phyloP scores from a whole-genome alignment of 2,329 filamentous ascomycete genomes.

The Diaporthe destruens region DNA sequence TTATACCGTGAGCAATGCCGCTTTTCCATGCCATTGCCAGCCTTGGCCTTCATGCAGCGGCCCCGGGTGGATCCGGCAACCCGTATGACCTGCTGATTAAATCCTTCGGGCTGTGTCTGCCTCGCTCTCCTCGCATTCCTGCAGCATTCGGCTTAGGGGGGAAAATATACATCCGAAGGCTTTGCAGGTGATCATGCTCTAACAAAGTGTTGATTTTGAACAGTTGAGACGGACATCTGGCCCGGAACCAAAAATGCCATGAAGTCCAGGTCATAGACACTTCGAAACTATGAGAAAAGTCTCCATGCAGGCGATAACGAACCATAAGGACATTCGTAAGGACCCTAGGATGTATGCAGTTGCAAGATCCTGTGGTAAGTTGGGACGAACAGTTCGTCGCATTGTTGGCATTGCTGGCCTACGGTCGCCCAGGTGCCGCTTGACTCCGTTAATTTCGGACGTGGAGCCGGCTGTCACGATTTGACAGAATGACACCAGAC shows the following conservation, averaged over 20 bases:
- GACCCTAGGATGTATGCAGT: too few relatives aligned
- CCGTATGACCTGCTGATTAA: not conserved
- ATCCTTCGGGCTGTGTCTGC: not conserved
- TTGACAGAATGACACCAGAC: not conserved
- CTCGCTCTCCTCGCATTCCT: not conserved
- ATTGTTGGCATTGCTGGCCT: not conserved
- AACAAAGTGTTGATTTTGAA: too few relatives aligned
- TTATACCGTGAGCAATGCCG: not conserved
- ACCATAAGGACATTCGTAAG: not conserved
- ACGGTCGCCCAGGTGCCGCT: too few relatives aligned
- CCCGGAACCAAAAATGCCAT: not conserved
- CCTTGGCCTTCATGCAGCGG: conserved; percentile 25
- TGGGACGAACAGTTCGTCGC: not conserved
- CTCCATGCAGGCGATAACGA: not conserved
- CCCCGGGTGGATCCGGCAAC: not conserved
- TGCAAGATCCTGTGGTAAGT: not conserved
- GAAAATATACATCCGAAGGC: not conserved
- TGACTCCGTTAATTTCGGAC: conserved; percentile 11
- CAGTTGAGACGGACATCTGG: not conserved
- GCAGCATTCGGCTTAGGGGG: not conserved
- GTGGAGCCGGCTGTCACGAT: not conserved
- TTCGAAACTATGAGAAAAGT: not conserved
- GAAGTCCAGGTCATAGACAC: not conserved
- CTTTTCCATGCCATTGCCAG: not conserved
- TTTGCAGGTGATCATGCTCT: not conserved